phyloP scores from a whole-genome alignment of 176 grass and related monocot species.

The Eragrostis nindensis region DNA sequence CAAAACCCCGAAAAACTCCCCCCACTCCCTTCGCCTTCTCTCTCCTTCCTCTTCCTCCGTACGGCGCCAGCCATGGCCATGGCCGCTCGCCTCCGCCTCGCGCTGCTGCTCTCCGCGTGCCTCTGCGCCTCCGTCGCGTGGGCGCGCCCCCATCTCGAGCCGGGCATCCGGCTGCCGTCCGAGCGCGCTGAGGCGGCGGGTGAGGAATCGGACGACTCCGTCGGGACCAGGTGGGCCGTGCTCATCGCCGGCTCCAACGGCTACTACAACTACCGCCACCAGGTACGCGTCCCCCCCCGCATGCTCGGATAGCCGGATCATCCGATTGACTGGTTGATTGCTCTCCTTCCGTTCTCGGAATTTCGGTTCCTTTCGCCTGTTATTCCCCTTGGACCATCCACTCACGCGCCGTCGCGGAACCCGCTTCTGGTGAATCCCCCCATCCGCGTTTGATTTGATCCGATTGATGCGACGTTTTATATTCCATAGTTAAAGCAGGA shows the following conservation, averaged over 20 bases:
- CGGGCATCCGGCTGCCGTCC: conserved; percentile 67
- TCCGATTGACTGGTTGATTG: neutral
- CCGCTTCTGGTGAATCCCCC: neutral
- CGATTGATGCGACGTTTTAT: neutral
- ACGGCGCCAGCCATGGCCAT: conserved; percentile 18
- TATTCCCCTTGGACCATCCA: neutral
- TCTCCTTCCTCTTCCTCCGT: neutral
- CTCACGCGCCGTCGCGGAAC: neutral
- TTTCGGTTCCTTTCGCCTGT: neutral
- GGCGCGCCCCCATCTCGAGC: conserved; percentile 40
- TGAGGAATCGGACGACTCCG: conserved; percentile 35
- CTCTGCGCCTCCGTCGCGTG: conserved; percentile 22
- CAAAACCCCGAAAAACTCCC: neutral
- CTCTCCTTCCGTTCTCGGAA: neutral
- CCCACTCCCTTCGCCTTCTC: neutral
- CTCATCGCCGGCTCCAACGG: conserved; percentile 87
- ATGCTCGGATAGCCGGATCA: neutral
- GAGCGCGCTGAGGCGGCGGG: conserved; percentile 29
- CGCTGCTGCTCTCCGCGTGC: conserved; percentile 39
- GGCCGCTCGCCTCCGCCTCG: conserved; percentile 31
- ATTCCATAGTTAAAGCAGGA: neutral
- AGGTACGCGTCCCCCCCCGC: conserved; percentile 36
- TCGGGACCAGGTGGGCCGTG: conserved; percentile 85
- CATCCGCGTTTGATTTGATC: neutral
- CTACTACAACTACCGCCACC: conserved; percentile 94